Evolutionary conservation across 768 basidiomycete species (phyloP), one percentile per base, ranked within the genome.

Genomic region (Neoboletus magnificus): DNA sequence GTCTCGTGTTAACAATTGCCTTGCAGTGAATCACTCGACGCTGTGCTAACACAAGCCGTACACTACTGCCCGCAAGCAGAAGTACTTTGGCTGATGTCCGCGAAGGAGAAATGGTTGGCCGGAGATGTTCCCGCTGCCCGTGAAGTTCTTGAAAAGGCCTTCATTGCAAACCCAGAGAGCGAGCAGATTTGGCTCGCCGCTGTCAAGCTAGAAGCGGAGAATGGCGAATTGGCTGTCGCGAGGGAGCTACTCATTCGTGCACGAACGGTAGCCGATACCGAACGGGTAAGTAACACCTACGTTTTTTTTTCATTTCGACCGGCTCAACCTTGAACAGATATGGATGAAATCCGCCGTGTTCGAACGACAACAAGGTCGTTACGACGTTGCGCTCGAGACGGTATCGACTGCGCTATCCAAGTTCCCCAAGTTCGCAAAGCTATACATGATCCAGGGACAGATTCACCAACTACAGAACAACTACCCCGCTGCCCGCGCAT

Each of bases 281-380:
- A 96, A 62, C 76, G 94, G 71, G 94, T 93, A 61, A 64, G 85
- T 74, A 11, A 30, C 23, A 29, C 8, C 30, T 22, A 27, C 9
- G 4, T n/a, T n/a, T n/a, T n/a, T 15, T 22, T 32, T 20, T 22
- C 2, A 9, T 20, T 13, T 25, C n/a, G 37, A 36, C 40, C 22
- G n/a, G n/a, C 30, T 40, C 43, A 44, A 49, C 36, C 25, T 25
- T 23, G 6, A 8, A 9, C 65, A 96, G 93, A 98, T 99, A 49
- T 99, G 97, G 97, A 93, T 98, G 94, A 98, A 99, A 70, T 93
- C 92, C 1, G 95, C 91, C 2, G 91, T 92, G 1, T 94, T 99
- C 62, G 94, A 98, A 66, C 82, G 95, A 11, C 91, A 96, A 68
- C 91, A 95, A 70, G 87, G 87, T 1, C 82, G 87, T 58, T 76